Base-by-base conservation (phyloP, 805 yeast species). In the Candida montana region DNA sequence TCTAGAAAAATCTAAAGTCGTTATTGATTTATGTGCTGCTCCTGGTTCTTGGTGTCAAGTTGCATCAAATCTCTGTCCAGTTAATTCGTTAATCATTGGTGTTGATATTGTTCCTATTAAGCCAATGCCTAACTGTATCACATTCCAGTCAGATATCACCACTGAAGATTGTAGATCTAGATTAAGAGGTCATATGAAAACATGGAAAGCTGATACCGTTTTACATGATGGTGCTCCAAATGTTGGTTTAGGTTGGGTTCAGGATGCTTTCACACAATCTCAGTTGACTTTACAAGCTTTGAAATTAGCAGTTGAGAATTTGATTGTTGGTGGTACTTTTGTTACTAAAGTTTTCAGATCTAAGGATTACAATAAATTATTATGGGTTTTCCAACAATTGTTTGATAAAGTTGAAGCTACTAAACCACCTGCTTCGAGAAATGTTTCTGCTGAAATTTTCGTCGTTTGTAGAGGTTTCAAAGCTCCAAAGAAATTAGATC, bases 1-100 rank as follows among this genome's bases (percentile, higher is more conserved):
- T 62, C 68, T 90, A 40, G 96, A 90, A 54, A 85, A 87, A 59
- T 87, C 96, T 16, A 93, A 88, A 63, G 98, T 93, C 33, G 96
- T 93, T 33, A 86, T 93, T 39, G 99, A 93, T 75, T 72, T 93
- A 54, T 93, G 99, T 81, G 98, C 98, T 40, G 99, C 99, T 10
- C 98, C 98, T 32, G 99, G 99, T 43, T 88, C 97, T 4, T 93
- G 99, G 99, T 93, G 99, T 75, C 99, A 93, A 69, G 98, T 93
- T 33, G 99, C 99, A 1, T 80, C 95, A 1, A 85, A 89, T 47
- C 65, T 88, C 40, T 89, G 98, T 67, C 98, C 99, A 2, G 72
- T 89, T 1, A 88, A 89, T 63, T 87, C 97, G 1, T 73, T 93
- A 52, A 93, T 93, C 57, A 88, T 93, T 41, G 99, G 99, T 64